Base-by-base conservation (phyloP, 208 protist genomes). In the Trypanosoma avium region DNA sequence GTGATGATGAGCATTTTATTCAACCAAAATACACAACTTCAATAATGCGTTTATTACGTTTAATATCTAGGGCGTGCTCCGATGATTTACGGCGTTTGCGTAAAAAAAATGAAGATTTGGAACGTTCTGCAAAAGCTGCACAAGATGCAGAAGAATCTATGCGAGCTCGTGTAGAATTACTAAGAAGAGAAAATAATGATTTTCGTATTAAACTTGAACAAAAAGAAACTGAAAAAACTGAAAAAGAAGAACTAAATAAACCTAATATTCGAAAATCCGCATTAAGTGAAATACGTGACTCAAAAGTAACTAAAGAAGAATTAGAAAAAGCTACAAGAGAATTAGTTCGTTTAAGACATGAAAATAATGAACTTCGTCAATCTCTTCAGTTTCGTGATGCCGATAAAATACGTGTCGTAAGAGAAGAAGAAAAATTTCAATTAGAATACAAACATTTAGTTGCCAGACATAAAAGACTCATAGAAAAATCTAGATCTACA, bases 371-470 rank as follows among this genome's bases (percentile, higher is more conserved):
- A 42, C 58, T 71, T 61, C 58, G 42, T 4, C 73, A 88, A 32
- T 47, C 47, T 4, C 50, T 84, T 19, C 55, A 73, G 7, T 64
- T 65, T 13, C 79, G 73, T 22, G 63, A 75, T n/a, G 66, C 79
- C 7, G 81, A 90, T 21, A 75, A 63, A 36, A 59, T 30, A 22
- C 69, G 79, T 47, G 56, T 80, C 35, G 67, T 64, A 21, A 70
- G 76, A 53, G 75, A 85, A 13, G 75, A 86, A 49, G 78, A 79
- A 52, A 95, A 92, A 40, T 73, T 82, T 27, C 82, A 81, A 30
- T 70, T 91, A 0, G 89, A 95, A 55, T 91, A 91, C 55, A 81
- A 81, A n/a, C 89, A 95, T 49, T 69, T 95, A 19, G 82, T 84
- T 6, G 52, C 79, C 7, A 75, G 73, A 19, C 68, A 91, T 59